phyloP scores from a whole-genome alignment of 2,329 filamentous ascomycete genomes.

The Ophiostoma sp. region DNA sequence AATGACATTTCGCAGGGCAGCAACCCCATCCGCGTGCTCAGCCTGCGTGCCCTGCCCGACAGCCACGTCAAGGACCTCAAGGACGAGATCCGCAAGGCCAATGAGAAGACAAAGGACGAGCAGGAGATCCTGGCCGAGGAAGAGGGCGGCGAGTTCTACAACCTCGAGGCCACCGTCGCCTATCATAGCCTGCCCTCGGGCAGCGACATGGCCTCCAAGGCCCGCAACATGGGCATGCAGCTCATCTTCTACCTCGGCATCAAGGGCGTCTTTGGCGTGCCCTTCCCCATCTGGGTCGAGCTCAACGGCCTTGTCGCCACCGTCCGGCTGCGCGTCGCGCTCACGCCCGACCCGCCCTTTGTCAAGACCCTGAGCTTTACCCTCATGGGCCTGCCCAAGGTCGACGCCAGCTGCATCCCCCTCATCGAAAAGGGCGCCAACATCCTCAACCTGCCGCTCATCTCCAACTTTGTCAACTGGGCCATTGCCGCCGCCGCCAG shows the following conservation, averaged over 20 bases:
- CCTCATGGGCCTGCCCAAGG: constrained; percentile 86
- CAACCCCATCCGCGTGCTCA: constrained; percentile 84
- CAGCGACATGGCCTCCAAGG: constrained; percentile 68
- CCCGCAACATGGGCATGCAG: constrained; percentile 95
- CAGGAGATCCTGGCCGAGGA: constrained; percentile 85
- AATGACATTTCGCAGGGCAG: constrained; percentile 91
- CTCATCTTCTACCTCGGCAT: constrained; percentile 89
- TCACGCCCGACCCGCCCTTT: constrained; percentile 88
- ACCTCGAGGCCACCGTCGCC: constrained; percentile 82
- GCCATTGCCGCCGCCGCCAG: constrained; percentile 80
- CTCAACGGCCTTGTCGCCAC: constrained; percentile 88
- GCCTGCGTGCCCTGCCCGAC: constrained; percentile 79
- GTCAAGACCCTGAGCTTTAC: constrained; percentile 89
- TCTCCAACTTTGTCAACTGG: constrained; percentile 96
- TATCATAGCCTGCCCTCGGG: constrained; percentile 80
- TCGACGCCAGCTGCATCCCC: constrained; percentile 82
- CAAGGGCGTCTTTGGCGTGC: constrained; percentile 82
- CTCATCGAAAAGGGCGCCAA: constrained; percentile 91
- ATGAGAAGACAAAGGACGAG: constrained; percentile 74
- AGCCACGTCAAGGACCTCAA: constrained; percentile 76
- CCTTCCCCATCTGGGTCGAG: constrained; percentile 81
- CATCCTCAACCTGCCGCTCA: constrained; percentile 82
- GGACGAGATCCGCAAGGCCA: constrained; percentile 70
- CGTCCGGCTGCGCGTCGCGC: constrained; percentile 71
- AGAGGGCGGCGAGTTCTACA: constrained; percentile 88